Percentiles rank a stretch among this genome's conserved stretches.
Evolutionary conservation across 768 basidiomycete species (phyloP).

Genomic region (Pisolithus sp.): DNA sequence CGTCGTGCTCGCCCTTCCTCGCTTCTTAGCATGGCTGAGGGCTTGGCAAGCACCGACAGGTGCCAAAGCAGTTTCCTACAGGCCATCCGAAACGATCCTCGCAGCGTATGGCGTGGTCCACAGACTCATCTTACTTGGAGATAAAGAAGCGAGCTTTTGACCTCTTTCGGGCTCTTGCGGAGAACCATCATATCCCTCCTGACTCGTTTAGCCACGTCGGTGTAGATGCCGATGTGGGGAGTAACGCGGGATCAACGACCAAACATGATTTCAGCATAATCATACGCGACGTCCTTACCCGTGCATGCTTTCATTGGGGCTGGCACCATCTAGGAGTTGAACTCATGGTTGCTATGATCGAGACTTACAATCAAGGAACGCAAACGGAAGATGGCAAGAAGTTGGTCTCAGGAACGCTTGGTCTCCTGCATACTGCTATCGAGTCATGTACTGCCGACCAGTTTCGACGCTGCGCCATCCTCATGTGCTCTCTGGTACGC

Average conservation of each 20-base stretch:
- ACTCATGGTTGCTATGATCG: slow-evolving; percentile 30
- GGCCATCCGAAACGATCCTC: slow-evolving; percentile 33
- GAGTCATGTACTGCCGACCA: slow-evolving; percentile 30
- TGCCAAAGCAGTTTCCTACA: slow-evolving; percentile 27
- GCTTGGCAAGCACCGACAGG: slow-evolving; percentile 22
- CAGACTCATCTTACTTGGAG: slow-evolving; percentile 32
- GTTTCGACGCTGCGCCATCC: slow-evolving; percentile 33
- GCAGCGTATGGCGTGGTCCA: slow-evolving; percentile 39
- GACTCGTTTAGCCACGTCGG: slow-evolving; percentile 39
- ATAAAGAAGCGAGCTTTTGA: slow-evolving; percentile 34
- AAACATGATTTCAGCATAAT: slow-evolving; percentile 39
- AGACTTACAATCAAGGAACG: slow-evolving; percentile 12
- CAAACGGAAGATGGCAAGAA: background rate
- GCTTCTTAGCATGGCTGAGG: slow-evolving; percentile 26
- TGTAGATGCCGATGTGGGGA: slow-evolving; percentile 6
- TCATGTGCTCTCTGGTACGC: slow-evolving; percentile 37
- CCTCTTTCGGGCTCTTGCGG: slow-evolving; percentile 45
- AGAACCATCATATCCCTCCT: slow-evolving; percentile 38
- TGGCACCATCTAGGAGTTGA: slow-evolving; percentile 40
- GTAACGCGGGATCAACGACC: slow-evolving; percentile 9
- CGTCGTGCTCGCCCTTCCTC: slow-evolving; percentile 23
- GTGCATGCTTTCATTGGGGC: slow-evolving; percentile 49
- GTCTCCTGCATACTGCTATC: slow-evolving; percentile 38
- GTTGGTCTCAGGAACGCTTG: slow-evolving; percentile 33
- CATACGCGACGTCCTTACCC: slow-evolving; percentile 42